Conservation (phyloP, 495 filamentous ascomycete genomes). For the Xylaria castorea region DNA sequence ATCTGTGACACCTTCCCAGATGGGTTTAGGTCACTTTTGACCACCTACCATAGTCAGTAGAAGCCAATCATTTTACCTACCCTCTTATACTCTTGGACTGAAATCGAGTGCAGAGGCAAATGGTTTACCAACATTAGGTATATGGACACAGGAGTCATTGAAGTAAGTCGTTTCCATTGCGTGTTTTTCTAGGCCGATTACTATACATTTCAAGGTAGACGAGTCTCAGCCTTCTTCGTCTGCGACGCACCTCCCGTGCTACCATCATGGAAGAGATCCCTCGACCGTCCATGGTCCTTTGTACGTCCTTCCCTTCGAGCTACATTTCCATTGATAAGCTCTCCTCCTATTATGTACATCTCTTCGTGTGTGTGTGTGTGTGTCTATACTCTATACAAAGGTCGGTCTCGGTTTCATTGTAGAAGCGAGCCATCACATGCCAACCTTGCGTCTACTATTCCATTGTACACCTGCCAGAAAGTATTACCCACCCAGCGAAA, state of each 20-base stretch:
- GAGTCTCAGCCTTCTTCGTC: neutral
- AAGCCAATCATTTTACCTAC: neutral
- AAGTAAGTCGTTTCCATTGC: neutral
- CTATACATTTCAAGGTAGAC: neutral
- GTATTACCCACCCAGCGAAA: neutral
- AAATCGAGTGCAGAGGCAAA: neutral
- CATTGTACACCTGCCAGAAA: conserved; percentile 11
- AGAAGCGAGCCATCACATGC: neutral
- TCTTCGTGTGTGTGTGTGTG: neutral
- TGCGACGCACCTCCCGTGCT: neutral
- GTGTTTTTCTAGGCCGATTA: neutral
- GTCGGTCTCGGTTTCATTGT: neutral
- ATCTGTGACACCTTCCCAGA: neutral
- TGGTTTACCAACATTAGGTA: neutral
- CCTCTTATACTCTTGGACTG: neutral
- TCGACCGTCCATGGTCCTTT: neutral
- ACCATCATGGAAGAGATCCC: neutral
- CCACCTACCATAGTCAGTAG: too few relatives aligned
- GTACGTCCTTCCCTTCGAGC: neutral
- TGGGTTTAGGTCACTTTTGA: neutral
- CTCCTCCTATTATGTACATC: conserved; percentile 12
- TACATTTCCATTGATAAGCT: neutral
- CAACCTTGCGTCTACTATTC: conserved; percentile 7
- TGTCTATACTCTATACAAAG: conserved; percentile 20
- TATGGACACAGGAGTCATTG: neutral